Percentiles rank a stretch among this genome's conserved stretches.
phyloP scores from a whole-genome alignment of 2,329 filamentous ascomycete species.

The Colletotrichum siamense region DNA sequence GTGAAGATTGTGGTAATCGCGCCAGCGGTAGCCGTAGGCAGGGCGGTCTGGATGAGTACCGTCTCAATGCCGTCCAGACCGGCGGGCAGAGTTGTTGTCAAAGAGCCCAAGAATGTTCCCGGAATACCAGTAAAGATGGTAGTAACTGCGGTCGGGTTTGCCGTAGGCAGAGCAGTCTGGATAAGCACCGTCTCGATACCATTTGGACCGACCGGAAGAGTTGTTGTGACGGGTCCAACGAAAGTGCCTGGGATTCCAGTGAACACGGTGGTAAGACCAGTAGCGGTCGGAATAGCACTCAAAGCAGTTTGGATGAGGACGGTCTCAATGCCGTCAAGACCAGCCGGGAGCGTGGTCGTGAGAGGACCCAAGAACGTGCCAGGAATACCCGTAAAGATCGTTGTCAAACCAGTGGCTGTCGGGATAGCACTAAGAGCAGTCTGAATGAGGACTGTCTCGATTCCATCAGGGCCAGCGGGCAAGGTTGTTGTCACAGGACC shows the following conservation, averaged over 20 bases:
- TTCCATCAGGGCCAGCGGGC: not conserved
- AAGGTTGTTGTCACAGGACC: not conserved
- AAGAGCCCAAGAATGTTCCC: not conserved
- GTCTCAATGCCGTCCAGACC: not conserved
- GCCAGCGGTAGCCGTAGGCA: not conserved
- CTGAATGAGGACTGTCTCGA: not conserved
- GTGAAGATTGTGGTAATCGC: not conserved
- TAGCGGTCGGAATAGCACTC: not conserved
- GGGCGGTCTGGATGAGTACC: not conserved
- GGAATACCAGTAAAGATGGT: not conserved
- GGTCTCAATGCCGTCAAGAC: not conserved
- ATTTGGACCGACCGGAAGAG: not conserved
- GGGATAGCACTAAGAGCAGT: not conserved
- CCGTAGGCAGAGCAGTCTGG: not conserved
- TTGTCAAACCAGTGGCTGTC: not conserved
- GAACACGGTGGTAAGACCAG: not conserved
- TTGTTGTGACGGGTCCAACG: not conserved
- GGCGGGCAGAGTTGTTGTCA: not conserved
- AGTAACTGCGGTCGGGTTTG: not conserved
- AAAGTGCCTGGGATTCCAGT: not conserved
- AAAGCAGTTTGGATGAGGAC: slow-evolving; percentile 4
- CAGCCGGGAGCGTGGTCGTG: not conserved
- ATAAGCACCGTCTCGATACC: not conserved
- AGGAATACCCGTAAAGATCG: not conserved
- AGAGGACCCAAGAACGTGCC: not conserved